Evolutionary conservation across 1,284 basidiomycete species (phyloP), one percentile per base, ranked within the genome.

Genomic region (Fomitopsis betulina): DNA sequence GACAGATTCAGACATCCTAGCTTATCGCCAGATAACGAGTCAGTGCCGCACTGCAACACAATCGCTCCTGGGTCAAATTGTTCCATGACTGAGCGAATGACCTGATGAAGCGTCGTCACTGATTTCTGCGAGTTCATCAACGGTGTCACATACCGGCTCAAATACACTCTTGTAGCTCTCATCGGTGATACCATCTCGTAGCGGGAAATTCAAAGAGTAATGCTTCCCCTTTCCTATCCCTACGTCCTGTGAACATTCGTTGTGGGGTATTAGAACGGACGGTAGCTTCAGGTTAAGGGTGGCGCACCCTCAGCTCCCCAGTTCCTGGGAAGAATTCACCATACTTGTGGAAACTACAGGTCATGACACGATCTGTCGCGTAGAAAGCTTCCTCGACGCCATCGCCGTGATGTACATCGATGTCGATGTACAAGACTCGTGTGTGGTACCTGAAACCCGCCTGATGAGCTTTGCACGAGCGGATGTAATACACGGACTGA

Each of bases 341-440:
- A 67, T 98, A 99, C 75, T 99, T 99, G 75, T 99, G 97, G 75
- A 99, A 98, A 66, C 92, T 95, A 70, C 89, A 89, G 0, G 96
- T 98, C 97, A 99, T 99, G 53, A 99, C 97, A 49, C 97, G 82
- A 70, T 99, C 96, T 15, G 97, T 99, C 0, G 96, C 97, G 73
- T 98, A 99, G 73, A 99, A 99, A 0, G 97, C 97, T 74, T 99
- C 97, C 72, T 99, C 97, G 8, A 99, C 97, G 45, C 97, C 97
- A 73, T 99, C 97, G 17, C 97, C 97, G 65, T 99, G 97, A 72
- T 99, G 97, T 0, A 98, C 94, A 70, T 99, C 97, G 61, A 99
- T 97, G 70, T 99, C 97, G 67, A 99, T 95, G 75, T 99, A 99
- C 30, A 99, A 79, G 5, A 99, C 97, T 38, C 97, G 85, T 21